Evolutionary conservation across 1,284 basidiomycete species (phyloP), one percentile per base, ranked within the genome.

Genomic region (Ceratobasidium sp.): DNA sequence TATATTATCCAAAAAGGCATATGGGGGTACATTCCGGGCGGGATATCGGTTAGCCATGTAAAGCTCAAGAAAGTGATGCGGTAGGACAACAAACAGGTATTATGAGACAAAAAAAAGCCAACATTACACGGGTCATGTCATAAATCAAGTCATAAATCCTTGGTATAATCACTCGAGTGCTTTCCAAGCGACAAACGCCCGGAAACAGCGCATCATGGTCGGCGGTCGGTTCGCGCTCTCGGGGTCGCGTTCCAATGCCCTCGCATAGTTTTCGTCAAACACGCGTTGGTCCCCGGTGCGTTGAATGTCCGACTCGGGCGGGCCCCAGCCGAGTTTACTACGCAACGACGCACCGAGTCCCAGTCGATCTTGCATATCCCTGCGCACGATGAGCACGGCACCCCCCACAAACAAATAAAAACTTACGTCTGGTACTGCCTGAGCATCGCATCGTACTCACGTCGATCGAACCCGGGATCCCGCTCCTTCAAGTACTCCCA

Each of bases 61-160:
- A 27, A 42, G 60, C 60, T 31, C 60, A 65, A 65, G 38, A 65
- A 17, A 38, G 38, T n/a, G 25, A 52, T 50, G 22, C 15, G 27
- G 31, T 35, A 31, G 53, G 12, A 20, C 6, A 6, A 43, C 42
- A 53, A 65, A 42, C 40, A 54, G 25, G n/a, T 27, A 35, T 47
- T 31, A 40, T 27, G 34, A 20, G 50, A 52, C 29, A 55, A 25
- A 8, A 31, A 13, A 45, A 31, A 27, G 35, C 22, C 29, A 32
- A 35, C 50, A 52, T 67, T 67, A 67, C 64, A n/a, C n/a, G n/a
- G n/a, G n/a, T n/a, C n/a, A 67, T 54, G 64, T 67, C 64, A 67
- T 67, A 67, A 67, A 67, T 67, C 45, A 67, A 67, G 15, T 15
- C 50, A 53, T 45, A 67, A 52, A 45, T 38, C 17, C 25, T 12